Conservation (phyloP, 129 eudicot genomes). For the Cynara cardunculus region DNA sequence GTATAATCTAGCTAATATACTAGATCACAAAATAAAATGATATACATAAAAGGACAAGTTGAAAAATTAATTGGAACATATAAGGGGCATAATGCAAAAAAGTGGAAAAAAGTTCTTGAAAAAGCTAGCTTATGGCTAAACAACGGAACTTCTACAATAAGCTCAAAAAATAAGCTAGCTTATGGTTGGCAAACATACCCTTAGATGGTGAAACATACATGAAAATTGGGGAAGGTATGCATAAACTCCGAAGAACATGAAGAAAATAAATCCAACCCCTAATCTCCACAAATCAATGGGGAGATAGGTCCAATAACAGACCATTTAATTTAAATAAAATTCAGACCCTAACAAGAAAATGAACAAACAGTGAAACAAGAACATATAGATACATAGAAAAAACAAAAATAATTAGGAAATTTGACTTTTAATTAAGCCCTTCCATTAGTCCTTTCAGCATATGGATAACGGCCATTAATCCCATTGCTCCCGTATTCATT, state of each 20-base stretch:
- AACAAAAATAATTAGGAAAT: constrained; percentile 25
- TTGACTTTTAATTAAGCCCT: constrained; percentile 34
- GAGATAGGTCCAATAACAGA: constrained; percentile 31
- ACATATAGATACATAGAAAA: constrained; percentile 24
- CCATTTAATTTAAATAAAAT: constrained; percentile 12
- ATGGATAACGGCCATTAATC: constrained; percentile 30
- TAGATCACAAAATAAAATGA: neutral
- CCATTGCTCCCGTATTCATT: constrained; percentile 27
- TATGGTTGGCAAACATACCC: neutral
- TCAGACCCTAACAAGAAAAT: constrained; percentile 4
- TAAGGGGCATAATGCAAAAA: neutral
- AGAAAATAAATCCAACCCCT: constrained; percentile 14
- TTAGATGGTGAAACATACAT: neutral
- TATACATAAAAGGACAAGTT: neutral
- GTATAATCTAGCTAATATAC: neutral
- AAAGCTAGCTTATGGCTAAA: neutral
- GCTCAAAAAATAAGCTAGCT: neutral
- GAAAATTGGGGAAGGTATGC: neutral
- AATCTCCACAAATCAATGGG: constrained; percentile 23
- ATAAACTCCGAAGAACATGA: constrained; percentile 6
- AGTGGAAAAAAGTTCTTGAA: neutral
- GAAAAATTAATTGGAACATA: neutral
- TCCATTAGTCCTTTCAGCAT: constrained; percentile 43
- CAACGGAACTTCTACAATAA: neutral
- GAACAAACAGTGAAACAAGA: constrained; percentile 11